These are phyloP conservation scores for Talaromyces verruculosus DNA, from an alignment of 2,329 filamentous ascomycete species.

Conservation along the genomic window DNA sequence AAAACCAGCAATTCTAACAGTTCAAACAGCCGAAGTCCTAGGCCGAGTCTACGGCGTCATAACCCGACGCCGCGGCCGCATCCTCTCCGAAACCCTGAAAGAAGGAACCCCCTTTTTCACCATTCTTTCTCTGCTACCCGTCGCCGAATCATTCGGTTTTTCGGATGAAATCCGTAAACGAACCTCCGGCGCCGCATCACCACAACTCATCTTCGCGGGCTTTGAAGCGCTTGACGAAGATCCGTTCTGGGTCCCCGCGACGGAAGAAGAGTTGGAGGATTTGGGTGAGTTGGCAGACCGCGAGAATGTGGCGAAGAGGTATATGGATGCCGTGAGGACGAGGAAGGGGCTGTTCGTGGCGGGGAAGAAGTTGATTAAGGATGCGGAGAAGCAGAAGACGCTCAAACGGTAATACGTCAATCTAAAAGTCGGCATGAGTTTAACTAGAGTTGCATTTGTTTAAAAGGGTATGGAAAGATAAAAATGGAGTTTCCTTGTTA, in stretches of 20 bases:
- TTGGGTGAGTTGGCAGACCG: conserved; percentile 87
- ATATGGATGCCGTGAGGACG: conserved; percentile 84
- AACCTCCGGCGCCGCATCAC: conserved; percentile 84
- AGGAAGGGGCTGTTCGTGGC: conserved; percentile 86
- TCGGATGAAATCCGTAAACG: conserved; percentile 94
- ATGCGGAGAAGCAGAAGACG: conserved; percentile 90
- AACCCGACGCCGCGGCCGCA: conserved; percentile 85
- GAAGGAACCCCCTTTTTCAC: conserved; percentile 97
- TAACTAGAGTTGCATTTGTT: not conserved
- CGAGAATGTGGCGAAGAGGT: conserved; percentile 94
- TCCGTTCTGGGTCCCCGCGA: conserved; percentile 96
- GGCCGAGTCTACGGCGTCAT: conserved; percentile 96
- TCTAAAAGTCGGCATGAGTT: not conserved
- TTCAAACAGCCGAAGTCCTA: conserved; percentile 72
- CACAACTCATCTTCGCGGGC: conserved; percentile 89
- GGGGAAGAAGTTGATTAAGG: conserved; percentile 69
- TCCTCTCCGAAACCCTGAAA: conserved; percentile 87
- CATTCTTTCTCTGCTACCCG: conserved; percentile 81
- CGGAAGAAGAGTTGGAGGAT: conserved; percentile 95
- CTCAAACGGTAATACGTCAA: conserved; percentile 54
- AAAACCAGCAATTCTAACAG: not conserved
- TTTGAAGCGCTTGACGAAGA: conserved; percentile 94
- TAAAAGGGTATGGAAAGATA: not conserved
- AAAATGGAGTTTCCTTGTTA: not conserved
- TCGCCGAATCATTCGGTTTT: conserved; percentile 95